A percentile compares a stretch with the other conserved stretches of the same genome.
These are phyloP conservation scores for Sugiyamaella valdiviana DNA, from an alignment of 805 yeast species.

Conservation along the genomic window DNA sequence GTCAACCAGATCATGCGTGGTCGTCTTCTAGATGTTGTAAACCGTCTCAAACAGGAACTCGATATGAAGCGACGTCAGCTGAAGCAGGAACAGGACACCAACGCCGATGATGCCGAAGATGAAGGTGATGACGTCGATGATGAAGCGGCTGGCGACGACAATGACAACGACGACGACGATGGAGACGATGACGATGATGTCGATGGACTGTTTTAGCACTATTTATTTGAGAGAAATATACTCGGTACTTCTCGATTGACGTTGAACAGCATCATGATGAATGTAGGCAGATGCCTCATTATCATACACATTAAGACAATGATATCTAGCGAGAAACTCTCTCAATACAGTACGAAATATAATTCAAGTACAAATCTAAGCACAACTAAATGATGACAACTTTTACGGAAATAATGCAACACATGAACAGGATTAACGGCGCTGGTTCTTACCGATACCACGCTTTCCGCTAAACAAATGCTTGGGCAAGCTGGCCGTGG, in stretches of 20 bases:
- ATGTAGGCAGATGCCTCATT: no score
- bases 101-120: constrained; percentile 21
- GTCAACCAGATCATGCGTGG: constrained; percentile 79
- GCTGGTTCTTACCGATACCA: constrained; percentile 87
- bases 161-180: constrained; percentile 33
- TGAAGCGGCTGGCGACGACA: constrained; percentile 32
- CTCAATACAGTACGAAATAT: not conserved
- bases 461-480: constrained; percentile 96
- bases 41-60: constrained; percentile 70
- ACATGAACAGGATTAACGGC: constrained; percentile 48
- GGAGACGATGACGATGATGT: constrained; percentile 43
- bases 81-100: constrained; percentile 22
- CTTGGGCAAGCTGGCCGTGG: constrained; percentile 78
- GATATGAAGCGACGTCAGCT: constrained; percentile 73
- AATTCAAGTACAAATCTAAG: not conserved
- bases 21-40: constrained; percentile 76
- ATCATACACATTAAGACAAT: no score
- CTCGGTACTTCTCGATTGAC: no score
- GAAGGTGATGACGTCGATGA: constrained; percentile 30
- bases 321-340: no score
- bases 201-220: constrained; percentile 32
- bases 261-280: no score
- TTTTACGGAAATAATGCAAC: not conserved
- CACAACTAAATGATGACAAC: not conserved
- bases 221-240: not conserved